phyloP scores from a whole-genome alignment of 169 alveolate genomes.

The Plasmodium malariae region DNA sequence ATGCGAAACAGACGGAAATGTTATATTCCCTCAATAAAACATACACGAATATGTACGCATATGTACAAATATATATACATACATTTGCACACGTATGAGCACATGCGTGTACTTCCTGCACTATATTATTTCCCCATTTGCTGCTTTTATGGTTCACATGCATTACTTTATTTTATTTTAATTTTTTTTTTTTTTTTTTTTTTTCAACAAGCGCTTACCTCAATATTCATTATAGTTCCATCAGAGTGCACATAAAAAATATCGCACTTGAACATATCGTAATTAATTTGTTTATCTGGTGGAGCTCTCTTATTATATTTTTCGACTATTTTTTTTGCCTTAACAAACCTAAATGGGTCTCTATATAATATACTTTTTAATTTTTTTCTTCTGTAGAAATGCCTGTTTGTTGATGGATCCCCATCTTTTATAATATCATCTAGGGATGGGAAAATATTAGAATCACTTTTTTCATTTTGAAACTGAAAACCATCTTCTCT shows the following conservation, averaged over 20 bases:
- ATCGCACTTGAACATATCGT: conserved; percentile 80
- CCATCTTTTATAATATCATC: conserved; percentile 86
- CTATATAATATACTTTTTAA: conserved; percentile 84
- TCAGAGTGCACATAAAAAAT: conserved; percentile 85
- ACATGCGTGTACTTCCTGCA: neutral
- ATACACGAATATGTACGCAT: neutral
- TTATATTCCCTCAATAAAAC: neutral
- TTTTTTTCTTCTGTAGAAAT: conserved; percentile 82
- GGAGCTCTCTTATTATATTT: conserved; percentile 79
- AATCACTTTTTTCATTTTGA: conserved; percentile 54
- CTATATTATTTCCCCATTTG: too few species aligned
- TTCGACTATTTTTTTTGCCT: conserved; percentile 76
- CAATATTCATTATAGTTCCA: conserved; percentile 86
- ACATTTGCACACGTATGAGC: neutral
- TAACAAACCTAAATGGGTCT: conserved; percentile 81
- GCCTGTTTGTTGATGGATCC: conserved; percentile 82
- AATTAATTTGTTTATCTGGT: conserved; percentile 80
- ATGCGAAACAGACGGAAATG: neutral
- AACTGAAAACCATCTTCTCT: conserved; percentile 75
- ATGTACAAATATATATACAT: neutral
- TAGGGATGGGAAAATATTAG: conserved; percentile 78
- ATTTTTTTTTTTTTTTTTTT: neutral
- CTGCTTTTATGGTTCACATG: too few species aligned
- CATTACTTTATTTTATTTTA: too few species aligned
- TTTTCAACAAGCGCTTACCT: conserved; percentile 72